These are phyloP conservation scores for Colletotrichum coccodes DNA, from an alignment of 2,329 filamentous ascomycete species.

Conservation along the genomic window DNA sequence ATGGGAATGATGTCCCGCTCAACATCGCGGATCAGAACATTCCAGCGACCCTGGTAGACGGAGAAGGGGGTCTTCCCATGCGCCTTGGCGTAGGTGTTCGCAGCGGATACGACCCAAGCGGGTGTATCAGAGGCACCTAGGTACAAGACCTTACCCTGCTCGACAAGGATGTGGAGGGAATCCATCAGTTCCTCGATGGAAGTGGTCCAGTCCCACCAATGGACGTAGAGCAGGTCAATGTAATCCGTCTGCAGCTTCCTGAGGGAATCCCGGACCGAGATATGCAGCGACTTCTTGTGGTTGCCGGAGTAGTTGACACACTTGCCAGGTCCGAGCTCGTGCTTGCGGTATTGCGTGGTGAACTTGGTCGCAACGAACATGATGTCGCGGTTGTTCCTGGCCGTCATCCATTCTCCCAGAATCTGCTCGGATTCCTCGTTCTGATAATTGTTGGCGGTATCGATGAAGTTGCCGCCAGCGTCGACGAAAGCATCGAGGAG, in stretches of 20 bases:
- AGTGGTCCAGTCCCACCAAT: conserved; percentile 56
- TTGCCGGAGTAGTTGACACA: conserved; percentile 56
- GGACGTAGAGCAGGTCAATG: conserved; percentile 56
- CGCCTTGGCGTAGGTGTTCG: conserved; percentile 49
- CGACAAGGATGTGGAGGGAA: conserved; percentile 51
- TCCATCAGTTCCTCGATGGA: conserved; percentile 55
- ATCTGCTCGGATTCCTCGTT: conserved; percentile 65
- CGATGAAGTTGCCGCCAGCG: conserved; percentile 75
- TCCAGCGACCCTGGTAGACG: conserved; percentile 54
- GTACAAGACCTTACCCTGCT: conserved; percentile 53
- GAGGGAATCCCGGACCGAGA: conserved; percentile 54
- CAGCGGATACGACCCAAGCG: conserved; percentile 50
- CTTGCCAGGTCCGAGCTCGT: conserved; percentile 47
- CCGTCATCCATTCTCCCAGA: conserved; percentile 67
- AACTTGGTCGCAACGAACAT: conserved; percentile 68
- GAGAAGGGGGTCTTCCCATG: conserved; percentile 48
- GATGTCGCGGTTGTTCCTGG: conserved; percentile 60
- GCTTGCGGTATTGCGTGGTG: conserved; percentile 56
- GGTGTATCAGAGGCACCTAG: conserved; percentile 52
- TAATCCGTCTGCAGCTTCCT: conserved; percentile 56
- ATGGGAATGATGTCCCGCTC: conserved; percentile 56
- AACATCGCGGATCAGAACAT: conserved; percentile 44
- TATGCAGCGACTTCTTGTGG: conserved; percentile 49
- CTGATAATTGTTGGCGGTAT: conserved; percentile 70
- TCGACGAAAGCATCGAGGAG: conserved; percentile 67